phyloP scores from a whole-genome alignment of 2,329 filamentous ascomycete genomes.

The Claviceps humidiphila region DNA sequence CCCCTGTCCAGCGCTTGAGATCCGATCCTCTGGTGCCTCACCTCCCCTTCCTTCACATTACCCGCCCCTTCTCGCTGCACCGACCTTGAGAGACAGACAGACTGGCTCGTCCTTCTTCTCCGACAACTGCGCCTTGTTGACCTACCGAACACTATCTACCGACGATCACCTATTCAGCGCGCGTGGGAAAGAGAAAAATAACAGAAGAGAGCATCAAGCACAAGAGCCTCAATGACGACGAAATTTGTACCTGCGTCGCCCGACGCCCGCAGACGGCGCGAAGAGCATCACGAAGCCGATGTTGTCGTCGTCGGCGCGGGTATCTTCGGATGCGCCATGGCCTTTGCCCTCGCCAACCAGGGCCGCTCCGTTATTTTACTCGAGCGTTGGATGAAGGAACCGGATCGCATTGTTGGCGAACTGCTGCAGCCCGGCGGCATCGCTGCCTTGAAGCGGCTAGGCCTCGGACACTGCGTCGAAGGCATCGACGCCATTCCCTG shows the following conservation, averaged over 20 bases:
- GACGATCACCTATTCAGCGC: too few relatives aligned
- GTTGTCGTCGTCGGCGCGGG: slow-evolving; percentile 88
- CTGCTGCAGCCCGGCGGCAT: slow-evolving; percentile 88
- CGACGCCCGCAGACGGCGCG: slow-evolving; percentile 32
- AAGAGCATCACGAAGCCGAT: slow-evolving; percentile 54
- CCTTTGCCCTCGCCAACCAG: slow-evolving; percentile 74
- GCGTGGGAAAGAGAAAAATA: not conserved
- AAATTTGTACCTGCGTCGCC: slow-evolving; percentile 12
- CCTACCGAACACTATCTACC: too few relatives aligned
- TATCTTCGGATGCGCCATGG: slow-evolving; percentile 75
- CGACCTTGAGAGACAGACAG: not conserved
- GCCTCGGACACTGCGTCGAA: slow-evolving; percentile 70
- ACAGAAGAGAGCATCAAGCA: not conserved
- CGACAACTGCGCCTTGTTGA: not conserved
- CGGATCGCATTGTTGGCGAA: slow-evolving; percentile 92
- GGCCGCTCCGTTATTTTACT: slow-evolving; percentile 82
- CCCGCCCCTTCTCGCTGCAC: not conserved
- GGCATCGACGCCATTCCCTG: slow-evolving; percentile 76
- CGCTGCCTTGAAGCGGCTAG: slow-evolving; percentile 64
- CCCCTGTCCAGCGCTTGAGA: not conserved
- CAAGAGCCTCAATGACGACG: not conserved
- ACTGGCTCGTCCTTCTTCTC: too few relatives aligned
- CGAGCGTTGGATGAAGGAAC: slow-evolving; percentile 80
- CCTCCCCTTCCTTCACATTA: not conserved
- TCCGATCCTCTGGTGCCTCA: not conserved